These are phyloP conservation scores for Raddia distichophylla DNA, from an alignment of 176 grass and related monocot genomes.

Conservation along the genomic window DNA sequence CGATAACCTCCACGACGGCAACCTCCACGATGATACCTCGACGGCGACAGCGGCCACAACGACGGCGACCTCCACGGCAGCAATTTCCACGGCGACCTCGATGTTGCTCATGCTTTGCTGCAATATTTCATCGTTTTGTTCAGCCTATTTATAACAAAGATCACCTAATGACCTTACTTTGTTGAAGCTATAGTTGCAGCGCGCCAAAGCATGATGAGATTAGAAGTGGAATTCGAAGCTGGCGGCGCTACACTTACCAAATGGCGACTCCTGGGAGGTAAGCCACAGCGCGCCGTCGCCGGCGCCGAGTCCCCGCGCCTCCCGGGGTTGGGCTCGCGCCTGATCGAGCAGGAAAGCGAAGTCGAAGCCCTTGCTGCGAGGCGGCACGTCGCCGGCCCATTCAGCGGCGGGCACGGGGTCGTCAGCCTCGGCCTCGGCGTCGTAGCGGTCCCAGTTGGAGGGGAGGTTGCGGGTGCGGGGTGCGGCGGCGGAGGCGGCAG, in stretches of 20 bases:
- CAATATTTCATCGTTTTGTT: no score
- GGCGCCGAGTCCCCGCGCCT: conserved; percentile 27
- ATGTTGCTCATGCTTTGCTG: no score
- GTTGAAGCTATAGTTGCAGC: not conserved
- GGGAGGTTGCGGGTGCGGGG: conserved; percentile 58
- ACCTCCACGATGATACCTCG: no score
- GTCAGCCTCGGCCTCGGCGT: conserved; percentile 45
- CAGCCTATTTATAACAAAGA: conserved; percentile 32
- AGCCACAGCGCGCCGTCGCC: conserved; percentile 29
- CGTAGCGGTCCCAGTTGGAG: conserved; percentile 83
- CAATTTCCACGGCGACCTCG: no score
- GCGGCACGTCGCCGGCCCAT: conserved; percentile 52
- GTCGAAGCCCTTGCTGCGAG: conserved; percentile 82
- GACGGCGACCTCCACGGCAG: no score
- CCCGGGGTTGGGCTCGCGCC: conserved; percentile 56
- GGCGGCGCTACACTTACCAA: conserved; percentile 43
- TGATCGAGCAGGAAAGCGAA: conserved; percentile 77
- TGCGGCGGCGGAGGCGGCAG: not conserved
- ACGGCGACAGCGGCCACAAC: no score
- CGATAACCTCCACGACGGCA: no score
- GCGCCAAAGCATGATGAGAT: not conserved
- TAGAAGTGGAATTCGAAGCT: conserved; percentile 4
- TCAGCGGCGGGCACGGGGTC: not conserved
- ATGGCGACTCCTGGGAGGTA: conserved; percentile 42
- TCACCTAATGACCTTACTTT: not conserved